Evolutionary conservation across 805 yeast genomes (phyloP), one percentile per base, ranked within the genome.

Genomic region (Ascoidea asiatica): DNA sequence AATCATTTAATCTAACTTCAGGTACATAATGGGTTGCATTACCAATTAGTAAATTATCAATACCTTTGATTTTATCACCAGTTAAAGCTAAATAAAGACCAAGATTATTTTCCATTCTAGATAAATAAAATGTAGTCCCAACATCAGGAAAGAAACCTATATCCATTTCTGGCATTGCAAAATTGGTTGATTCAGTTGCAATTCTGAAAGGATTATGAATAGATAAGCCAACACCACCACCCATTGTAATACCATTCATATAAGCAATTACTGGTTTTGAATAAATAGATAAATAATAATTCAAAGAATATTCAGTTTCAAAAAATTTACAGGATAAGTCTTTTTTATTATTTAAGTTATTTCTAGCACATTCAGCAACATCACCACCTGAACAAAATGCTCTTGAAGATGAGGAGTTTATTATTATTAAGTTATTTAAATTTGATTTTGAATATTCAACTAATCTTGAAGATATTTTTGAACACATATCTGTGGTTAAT

Each of bases 121-220:
- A 86, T 53, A 92, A 68, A 64, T 88, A 89, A 63, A 85, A 90
- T 5, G 95, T 78, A 23, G 95, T 81, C 40, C 97, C 98, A 13
- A 92, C 97, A 61, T 92, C 98, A 17, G 95, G 95, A 65, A 86
- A 84, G 61, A 89, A 86, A 1, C 98, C 98, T 60, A 92, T 92
- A 56, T 85, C 88, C 71, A 94, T 82, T 63, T 92, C 97, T 4
- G 98, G 97, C 98, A 92, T 92, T 49, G 97, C 95, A 66, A 89
- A 73, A 58, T 79, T 73, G 13, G 97, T 89, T 54, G 74, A 73
- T 54, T 90, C 97, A 37, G 95, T 84, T 15, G 92, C 95, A 37
- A 92, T 67, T 56, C 97, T 76, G 69, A 89, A 90, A 2, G 96
- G 92, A 8, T 86, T 81, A 63, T 92, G 97, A 37, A 86, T 80